Percentiles rank a stretch among this genome's conserved stretches.
phyloP scores from a whole-genome alignment of 495 filamentous ascomycete species.

The Aspergillus sparsus region DNA sequence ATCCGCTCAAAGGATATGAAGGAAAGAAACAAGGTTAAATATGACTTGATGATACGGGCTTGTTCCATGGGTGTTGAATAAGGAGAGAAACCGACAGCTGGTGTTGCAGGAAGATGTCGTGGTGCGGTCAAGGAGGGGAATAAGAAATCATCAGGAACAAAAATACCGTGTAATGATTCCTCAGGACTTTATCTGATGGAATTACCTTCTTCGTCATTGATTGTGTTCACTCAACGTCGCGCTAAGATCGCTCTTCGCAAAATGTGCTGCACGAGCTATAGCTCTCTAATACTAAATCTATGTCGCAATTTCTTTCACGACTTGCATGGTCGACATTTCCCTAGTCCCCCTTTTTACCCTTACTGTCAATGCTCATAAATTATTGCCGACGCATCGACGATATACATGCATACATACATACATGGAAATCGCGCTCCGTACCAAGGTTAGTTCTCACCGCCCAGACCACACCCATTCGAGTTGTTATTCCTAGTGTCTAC shows the following conservation, averaged over 20 bases:
- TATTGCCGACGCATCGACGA: not conserved
- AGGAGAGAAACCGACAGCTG: not conserved
- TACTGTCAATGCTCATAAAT: not conserved
- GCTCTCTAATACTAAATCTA: too few relatives aligned
- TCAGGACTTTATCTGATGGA: not conserved
- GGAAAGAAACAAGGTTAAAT: not conserved
- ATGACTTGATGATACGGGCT: not conserved
- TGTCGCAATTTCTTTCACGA: too few relatives aligned
- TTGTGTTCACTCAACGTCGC: too few relatives aligned
- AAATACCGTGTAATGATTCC: not conserved
- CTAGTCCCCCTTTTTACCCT: not conserved
- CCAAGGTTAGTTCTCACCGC: not conserved
- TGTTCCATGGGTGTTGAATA: not conserved
- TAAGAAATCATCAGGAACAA: not conserved
- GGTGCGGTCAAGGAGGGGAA: slow-evolving; percentile 4
- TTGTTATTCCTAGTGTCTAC: not conserved
- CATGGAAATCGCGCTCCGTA: not conserved
- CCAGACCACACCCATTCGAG: not conserved
- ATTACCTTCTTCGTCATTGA: not conserved
- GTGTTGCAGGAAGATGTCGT: slow-evolving; percentile 4
- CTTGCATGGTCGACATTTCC: not conserved
- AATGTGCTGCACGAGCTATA: too few relatives aligned
- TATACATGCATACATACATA: too few relatives aligned
- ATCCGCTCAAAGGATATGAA: not conserved
- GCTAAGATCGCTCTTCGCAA: too few relatives aligned